Conservation (phyloP, 2,329 filamentous ascomycete genomes). For the Parastagonospora avenae region DNA sequence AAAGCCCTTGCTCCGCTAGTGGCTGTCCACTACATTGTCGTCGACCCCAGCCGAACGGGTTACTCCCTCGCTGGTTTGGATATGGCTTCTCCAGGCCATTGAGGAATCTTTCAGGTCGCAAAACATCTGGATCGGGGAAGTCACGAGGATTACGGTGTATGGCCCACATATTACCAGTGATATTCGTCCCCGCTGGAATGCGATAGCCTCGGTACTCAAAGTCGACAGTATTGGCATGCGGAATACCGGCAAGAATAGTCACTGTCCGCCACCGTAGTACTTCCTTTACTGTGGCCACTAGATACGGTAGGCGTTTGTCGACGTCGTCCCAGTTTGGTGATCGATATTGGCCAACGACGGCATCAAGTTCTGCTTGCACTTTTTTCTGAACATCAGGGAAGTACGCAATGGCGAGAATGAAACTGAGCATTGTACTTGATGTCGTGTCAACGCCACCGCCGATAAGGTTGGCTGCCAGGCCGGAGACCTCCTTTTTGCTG, state of each 20-base stretch:
- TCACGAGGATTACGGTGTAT: not conserved
- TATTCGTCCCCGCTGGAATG: not conserved
- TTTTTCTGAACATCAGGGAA: constrained; percentile 6
- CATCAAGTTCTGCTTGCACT: constrained; percentile 2
- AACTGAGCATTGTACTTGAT: constrained; percentile 20
- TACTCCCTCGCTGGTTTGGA: not conserved
- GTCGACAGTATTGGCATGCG: not conserved
- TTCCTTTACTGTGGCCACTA: not conserved
- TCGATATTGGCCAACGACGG: constrained; percentile 1
- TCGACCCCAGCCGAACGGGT: not conserved
- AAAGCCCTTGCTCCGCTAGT: not conserved
- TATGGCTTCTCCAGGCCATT: not conserved
- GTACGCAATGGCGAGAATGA: constrained; percentile 6
- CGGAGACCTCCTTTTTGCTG: constrained; percentile 2
- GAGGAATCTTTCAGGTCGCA: not conserved
- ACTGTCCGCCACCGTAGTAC: not conserved
- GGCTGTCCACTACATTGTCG: not conserved
- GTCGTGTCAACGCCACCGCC: constrained; percentile 34
- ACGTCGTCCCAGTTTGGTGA: constrained; percentile 1
- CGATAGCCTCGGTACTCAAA: not conserved
- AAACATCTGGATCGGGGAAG: not conserved
- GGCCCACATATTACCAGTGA: not conserved
- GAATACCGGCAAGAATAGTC: not conserved
- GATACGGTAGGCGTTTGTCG: not conserved
- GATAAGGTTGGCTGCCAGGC: constrained; percentile 3